phyloP scores from a whole-genome alignment of 495 filamentous ascomycete genomes.

The Staphylotrichum longicolle region DNA sequence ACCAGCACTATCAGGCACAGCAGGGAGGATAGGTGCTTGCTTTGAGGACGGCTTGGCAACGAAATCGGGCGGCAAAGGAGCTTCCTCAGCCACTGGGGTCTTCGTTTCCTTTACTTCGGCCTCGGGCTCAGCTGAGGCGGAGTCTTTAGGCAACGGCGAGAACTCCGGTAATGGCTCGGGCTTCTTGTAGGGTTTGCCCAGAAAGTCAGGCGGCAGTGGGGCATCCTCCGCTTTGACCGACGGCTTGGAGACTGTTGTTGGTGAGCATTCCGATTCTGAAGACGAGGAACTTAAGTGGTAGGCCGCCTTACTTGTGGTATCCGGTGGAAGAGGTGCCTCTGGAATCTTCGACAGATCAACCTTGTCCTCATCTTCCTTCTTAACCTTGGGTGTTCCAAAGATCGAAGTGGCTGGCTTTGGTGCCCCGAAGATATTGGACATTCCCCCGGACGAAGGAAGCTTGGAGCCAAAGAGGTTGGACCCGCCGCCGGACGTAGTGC shows the following conservation, averaged over 20 bases:
- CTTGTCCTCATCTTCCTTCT: slow-evolving; percentile 38
- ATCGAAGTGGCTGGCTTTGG: slow-evolving; percentile 21
- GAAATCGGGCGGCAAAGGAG: slow-evolving; percentile 30
- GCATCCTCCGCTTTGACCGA: slow-evolving; percentile 33
- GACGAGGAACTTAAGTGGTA: slow-evolving; percentile 66
- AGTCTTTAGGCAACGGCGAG: slow-evolving; percentile 23
- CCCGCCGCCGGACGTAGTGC: slow-evolving; percentile 16
- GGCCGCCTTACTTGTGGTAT: slow-evolving; percentile 65
- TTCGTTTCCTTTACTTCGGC: slow-evolving; percentile 14
- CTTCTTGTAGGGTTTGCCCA: slow-evolving; percentile 28
- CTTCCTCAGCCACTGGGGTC: slow-evolving; percentile 11
- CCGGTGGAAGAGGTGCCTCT: slow-evolving; percentile 71
- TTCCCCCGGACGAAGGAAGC: slow-evolving; percentile 15
- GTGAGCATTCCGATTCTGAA: slow-evolving; percentile 49
- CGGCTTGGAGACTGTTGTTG: slow-evolving; percentile 37
- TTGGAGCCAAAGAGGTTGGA: slow-evolving; percentile 31
- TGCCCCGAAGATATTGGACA: slow-evolving; percentile 27
- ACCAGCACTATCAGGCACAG: slow-evolving; percentile 29
- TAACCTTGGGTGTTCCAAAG: slow-evolving; percentile 36
- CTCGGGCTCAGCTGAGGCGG: slow-evolving; percentile 19
- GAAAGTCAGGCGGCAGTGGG: slow-evolving; percentile 41
- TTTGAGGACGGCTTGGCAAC: slow-evolving; percentile 30
- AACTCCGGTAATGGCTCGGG: slow-evolving; percentile 12
- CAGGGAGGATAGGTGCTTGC: slow-evolving; percentile 21
- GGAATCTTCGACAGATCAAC: slow-evolving; percentile 35